A percentile compares a stretch with the other conserved stretches of the same genome.
Evolutionary conservation across 495 filamentous ascomycete species (phyloP).

Genomic region (Staphylotrichum tortipilum): DNA sequence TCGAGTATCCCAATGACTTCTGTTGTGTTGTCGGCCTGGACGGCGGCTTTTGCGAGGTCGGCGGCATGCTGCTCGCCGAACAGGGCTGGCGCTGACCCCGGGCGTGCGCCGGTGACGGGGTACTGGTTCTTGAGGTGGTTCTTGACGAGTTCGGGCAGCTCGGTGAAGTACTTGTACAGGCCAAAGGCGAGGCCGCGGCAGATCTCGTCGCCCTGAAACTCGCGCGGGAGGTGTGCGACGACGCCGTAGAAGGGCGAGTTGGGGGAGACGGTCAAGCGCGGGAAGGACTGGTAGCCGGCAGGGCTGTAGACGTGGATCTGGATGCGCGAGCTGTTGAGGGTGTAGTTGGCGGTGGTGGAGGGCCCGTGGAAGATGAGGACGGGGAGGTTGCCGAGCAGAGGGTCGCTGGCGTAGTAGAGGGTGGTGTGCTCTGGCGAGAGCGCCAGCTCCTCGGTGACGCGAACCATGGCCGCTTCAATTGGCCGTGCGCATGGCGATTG

Average conservation of each 20-base stretch:
- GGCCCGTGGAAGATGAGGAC: constrained; percentile 80
- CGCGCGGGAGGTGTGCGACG: constrained; percentile 82
- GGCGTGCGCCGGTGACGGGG: constrained; percentile 38
- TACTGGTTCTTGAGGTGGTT: constrained; percentile 45
- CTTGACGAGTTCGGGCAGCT: constrained; percentile 71
- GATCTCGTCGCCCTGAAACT: constrained; percentile 87
- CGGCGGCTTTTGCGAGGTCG: constrained; percentile 75
- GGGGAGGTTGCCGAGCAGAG: constrained; percentile 60
- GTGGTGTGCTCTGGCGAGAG: constrained; percentile 68
- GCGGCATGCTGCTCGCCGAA: constrained; percentile 93
- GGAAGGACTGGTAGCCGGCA: constrained; percentile 78
- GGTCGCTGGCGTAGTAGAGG: constrained; percentile 74
- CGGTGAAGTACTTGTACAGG: constrained; percentile 84
- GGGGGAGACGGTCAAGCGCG: constrained; percentile 83
- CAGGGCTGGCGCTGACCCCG: constrained; percentile 53
- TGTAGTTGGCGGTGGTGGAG: constrained; percentile 73
- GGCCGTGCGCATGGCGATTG: constrained; percentile 29
- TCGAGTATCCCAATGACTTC: constrained; percentile 65
- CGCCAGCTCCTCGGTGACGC: constrained; percentile 54
- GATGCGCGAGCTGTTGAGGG: constrained; percentile 78
- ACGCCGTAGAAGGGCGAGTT: constrained; percentile 91
- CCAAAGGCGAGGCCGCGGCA: constrained; percentile 84
- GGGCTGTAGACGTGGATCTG: constrained; percentile 86
- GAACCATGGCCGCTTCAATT: constrained; percentile 52
- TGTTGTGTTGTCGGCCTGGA: constrained; percentile 60